Evolutionary conservation across 257 asterid species (phyloP), one percentile per base, ranked within the genome.

Genomic region (Ilex aquifolium): DNA sequence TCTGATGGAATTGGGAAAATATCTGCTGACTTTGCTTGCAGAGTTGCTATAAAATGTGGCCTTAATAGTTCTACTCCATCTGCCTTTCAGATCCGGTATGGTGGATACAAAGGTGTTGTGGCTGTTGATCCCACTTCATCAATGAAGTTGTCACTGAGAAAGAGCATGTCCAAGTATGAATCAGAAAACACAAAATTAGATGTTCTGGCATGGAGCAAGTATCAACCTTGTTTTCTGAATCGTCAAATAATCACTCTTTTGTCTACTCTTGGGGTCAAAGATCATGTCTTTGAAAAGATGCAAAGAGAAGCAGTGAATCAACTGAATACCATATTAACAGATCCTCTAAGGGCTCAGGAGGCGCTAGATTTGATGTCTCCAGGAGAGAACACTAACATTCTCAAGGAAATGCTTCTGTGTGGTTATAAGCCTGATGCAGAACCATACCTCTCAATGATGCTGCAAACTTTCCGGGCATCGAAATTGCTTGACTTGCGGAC

Each of bases 1-100:
- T 91, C 98, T 15, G 98, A 91, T 76, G 98, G 98, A 6, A 91
- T 91, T 8, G 98, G 98, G 54, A 91, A 83, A 77, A 86, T 91
- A 72, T 88, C 95, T 55, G 71, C 61, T 21, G 86, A 76, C 4
- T 88, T 91, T 67, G 96, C 96, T 36, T 54, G 4, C 15, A 70
- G 65, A 32, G 95, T 91, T 63, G 94, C 98, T 55, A 29, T 7
- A 7, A 84, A 85, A 72, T 91, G 96, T 67, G 85, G 95, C 17
- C 66, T 86, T 15, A 77, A 32, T 56, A 68, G 44, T 11, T 56
- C 56, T 57, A 51, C 73, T 10, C 96, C 98, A 13, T 91, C 98
- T 3, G 88, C 95, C 44, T 91, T 83, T 63, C 98, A 91, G 74
- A 88, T 91, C 55, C 85, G 98, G n/a, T 88, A 88, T 59, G 95